phyloP scores from a whole-genome alignment of 495 filamentous ascomycete genomes.

The Xylaria longipes region DNA sequence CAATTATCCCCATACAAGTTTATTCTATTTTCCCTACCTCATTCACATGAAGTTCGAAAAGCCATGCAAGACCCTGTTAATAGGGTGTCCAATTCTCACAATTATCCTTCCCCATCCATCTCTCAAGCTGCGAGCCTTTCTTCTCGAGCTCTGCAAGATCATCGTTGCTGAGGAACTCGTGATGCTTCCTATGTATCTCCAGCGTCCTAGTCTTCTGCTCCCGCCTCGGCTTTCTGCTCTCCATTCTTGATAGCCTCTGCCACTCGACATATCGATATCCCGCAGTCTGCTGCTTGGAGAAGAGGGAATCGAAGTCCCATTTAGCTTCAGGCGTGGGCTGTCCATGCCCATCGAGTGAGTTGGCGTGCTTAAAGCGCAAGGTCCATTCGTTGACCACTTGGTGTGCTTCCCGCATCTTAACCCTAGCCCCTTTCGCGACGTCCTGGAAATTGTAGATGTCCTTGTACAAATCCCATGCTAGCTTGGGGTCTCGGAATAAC shows the following conservation, averaged over 20 bases:
- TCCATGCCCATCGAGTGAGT: not conserved
- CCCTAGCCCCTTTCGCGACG: not conserved
- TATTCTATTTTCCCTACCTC: not conserved
- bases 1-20: not conserved
- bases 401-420: not conserved
- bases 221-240: not conserved
- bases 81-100: slow-evolving; percentile 14
- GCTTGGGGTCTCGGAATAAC: not conserved
- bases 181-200: not conserved
- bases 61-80: no score
- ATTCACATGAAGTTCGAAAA: not conserved
- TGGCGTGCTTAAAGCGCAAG: not conserved
- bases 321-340: not conserved
- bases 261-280: slow-evolving; percentile 21
- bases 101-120: slow-evolving; percentile 7
- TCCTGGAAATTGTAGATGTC: slow-evolving; percentile 16
- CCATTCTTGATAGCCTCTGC: not conserved
- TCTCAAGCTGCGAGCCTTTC: not conserved
- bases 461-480: slow-evolving; percentile 17
- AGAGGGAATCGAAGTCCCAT: slow-evolving; percentile 6
- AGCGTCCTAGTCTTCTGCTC: not conserved
- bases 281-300: not conserved
- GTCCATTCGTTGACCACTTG: slow-evolving; percentile 5
- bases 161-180: not conserved
- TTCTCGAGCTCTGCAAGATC: not conserved